A percentile compares a stretch with the other conserved stretches of the same genome.
Evolutionary conservation across 129 eudicot genomes (phyloP).

Genomic region (carrot (Daucus carota)): DH1_v3.0 NC_030386.2:33280501-33281000

Average conservation of each 20-base stretch:
- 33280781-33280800: constrained; percentile 58
- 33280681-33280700: constrained; percentile 60
- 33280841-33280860: not conserved
- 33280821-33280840: constrained; percentile 18
- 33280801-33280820: constrained; percentile 52
- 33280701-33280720: constrained; percentile 72
- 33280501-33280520: constrained; percentile 77
- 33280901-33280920: not conserved
- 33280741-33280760: constrained; percentile 73
- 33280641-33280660: not conserved
- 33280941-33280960: not conserved
- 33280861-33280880: not conserved
- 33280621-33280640: constrained; percentile 3
- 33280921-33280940: not conserved
- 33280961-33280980: constrained; percentile 75
- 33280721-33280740: constrained; percentile 61
- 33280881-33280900: not conserved
- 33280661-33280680: constrained; percentile 63
- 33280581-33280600: not conserved
- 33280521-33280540: constrained; percentile 85
- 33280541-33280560: constrained; percentile 93
- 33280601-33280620: constrained; percentile 7
- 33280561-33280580: constrained; percentile 80
- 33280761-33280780: constrained; percentile 71
- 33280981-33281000: constrained; percentile 28